Evolutionary conservation across 176 grass and related monocot species (phyloP), one percentile per base, ranked within the genome.

Genomic region (Tuctoria greenei): DNA sequence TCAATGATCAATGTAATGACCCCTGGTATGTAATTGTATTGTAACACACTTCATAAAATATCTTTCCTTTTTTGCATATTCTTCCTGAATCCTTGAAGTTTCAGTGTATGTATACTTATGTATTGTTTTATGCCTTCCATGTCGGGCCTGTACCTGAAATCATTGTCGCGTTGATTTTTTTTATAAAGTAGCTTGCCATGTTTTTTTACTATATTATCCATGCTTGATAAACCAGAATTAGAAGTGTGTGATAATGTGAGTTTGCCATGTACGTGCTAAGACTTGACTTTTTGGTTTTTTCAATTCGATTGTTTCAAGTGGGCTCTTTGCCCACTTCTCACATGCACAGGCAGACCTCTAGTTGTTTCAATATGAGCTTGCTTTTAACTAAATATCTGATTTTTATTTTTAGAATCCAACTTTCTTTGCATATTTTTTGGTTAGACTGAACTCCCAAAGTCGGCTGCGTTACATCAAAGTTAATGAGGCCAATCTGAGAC

Each of bases 1-100:
- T 93, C 91, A 15, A 88, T 97, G 84, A 90, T 97, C 64, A 91
- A 98, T 79, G 95, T 81, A 23, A 98, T 98, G 95, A 91, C 79
- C 45, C 43, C 75, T 80, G 95, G 95, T 98, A 93, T 67, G 84
- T 76, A 71, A 36, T 79, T 25, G 54, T 57, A 20, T 27, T 3
- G 16, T 5, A 55, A 25, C 39, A 45, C 37, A 69, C 45, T 55
- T 64, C 35, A 25, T 52, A 8, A 61, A 41, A 41, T 41, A 80
- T 7, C 66, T 61, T 31, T 58, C 2, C n/a, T 69, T 65, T 7
- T 28, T 75, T 61, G 3, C 61, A 40, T 51, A 50, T 87, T 45
- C 12, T 26, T 71, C 39, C 34, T 61, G 42, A 79, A 59, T 20
- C 57, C 27, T 47, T 58, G 44, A 40, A 2, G 31, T n/a, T 66